Percentiles rank a stretch among this genome's conserved stretches.
These are phyloP conservation scores for Eucalyptus sp. DNA, from an alignment of 345 rosid species.

Conservation along the genomic window DNA sequence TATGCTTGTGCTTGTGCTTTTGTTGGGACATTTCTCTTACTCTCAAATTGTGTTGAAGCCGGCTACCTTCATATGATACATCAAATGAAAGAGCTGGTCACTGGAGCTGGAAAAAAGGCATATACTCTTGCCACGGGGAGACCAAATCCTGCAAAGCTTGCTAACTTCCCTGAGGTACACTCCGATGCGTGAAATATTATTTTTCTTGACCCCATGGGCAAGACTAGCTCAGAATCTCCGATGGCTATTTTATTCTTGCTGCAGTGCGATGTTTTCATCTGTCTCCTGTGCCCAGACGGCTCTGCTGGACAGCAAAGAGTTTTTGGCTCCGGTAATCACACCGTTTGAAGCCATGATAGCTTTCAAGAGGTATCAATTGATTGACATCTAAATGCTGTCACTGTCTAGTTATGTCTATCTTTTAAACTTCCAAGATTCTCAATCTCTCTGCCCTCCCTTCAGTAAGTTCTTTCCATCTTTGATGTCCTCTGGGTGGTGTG, in stretches of 20 bases:
- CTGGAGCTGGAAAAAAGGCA: constrained; percentile 66
- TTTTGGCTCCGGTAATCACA: constrained; percentile 83
- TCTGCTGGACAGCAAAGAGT: constrained; percentile 88
- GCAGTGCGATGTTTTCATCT: constrained; percentile 82
- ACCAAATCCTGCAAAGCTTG: constrained; percentile 93
- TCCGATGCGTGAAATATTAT: not conserved
- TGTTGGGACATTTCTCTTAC: not conserved
- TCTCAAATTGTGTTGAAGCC: constrained; percentile 36
- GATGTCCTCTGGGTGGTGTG: not conserved
- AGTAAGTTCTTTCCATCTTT: too few species aligned
- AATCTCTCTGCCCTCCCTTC: not conserved
- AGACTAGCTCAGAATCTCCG: not conserved
- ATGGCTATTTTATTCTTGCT: not conserved
- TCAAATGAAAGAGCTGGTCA: constrained; percentile 70
- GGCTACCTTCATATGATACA: constrained; percentile 89
- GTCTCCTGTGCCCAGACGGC: constrained; percentile 91
- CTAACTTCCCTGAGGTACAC: constrained; percentile 85
- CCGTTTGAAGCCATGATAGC: constrained; percentile 90
- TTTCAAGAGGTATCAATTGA: constrained; percentile 51
- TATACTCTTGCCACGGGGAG: constrained; percentile 89
- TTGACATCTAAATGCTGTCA: not conserved
- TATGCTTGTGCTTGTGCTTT: not conserved
- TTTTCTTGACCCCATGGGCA: not conserved
- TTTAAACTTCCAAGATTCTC: not conserved
- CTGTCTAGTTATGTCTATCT: not conserved